Conservation (phyloP, 2,329 filamentous ascomycete species). For the Penicillium capsulatum region DNA sequence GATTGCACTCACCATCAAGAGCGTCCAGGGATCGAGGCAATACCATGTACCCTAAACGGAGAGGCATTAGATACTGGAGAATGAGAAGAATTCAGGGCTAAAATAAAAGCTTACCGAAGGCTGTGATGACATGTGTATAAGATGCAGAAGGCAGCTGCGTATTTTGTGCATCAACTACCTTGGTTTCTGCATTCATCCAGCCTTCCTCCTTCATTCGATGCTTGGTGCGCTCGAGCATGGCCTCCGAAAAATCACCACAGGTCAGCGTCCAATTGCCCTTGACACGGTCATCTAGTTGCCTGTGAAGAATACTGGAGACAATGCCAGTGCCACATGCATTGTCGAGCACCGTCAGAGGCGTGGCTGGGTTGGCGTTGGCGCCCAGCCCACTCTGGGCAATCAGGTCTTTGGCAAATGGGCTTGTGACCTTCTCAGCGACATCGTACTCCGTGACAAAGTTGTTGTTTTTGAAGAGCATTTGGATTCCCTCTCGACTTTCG, state of each 20-base stretch:
- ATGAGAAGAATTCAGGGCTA: background rate
- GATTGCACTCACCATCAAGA: conserved; percentile 30
- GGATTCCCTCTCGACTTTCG: too few relatives aligned
- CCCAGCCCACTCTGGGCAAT: conserved; percentile 28
- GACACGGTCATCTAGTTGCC: conserved; percentile 36
- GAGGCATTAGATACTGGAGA: conserved; percentile 6
- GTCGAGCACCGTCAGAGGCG: conserved; percentile 45
- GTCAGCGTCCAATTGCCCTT: conserved; percentile 46
- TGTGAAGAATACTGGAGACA: conserved; percentile 46
- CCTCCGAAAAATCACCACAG: conserved; percentile 48
- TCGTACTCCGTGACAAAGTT: conserved; percentile 26
- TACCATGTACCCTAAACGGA: conserved; percentile 37
- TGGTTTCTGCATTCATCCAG: conserved; percentile 48
- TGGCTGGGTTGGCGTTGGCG: conserved; percentile 10
- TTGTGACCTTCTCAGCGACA: conserved; percentile 29
- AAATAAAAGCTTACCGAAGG: conserved; percentile 41
- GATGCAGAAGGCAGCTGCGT: conserved; percentile 38
- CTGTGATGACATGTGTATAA: conserved; percentile 46
- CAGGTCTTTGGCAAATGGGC: conserved; percentile 27
- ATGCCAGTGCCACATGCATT: conserved; percentile 53
- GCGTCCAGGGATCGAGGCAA: conserved; percentile 43
- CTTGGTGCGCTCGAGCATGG: conserved; percentile 42
- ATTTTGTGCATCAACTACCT: conserved; percentile 48
- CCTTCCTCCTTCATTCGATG: conserved; percentile 39
- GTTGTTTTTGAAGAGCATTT: conserved; percentile 17